phyloP scores from a whole-genome alignment of 768 basidiomycete genomes.

The Mycena capillaripes region DNA sequence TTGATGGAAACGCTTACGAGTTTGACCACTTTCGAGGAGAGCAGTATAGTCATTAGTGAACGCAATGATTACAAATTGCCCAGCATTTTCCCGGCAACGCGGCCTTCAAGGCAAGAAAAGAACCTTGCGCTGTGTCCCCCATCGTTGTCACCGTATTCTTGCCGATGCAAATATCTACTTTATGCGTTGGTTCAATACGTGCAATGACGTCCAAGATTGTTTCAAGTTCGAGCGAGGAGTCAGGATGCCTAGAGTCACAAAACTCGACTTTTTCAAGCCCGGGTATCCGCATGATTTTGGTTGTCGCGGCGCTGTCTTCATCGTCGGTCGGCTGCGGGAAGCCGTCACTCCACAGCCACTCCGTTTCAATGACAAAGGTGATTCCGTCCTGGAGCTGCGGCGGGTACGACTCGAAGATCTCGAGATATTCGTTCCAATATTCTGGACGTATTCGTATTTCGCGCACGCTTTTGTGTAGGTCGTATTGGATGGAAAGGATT shows the following conservation, averaged over 20 bases:
- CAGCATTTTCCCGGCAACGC: neutral
- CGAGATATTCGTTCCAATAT: neutral
- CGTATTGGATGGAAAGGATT: neutral
- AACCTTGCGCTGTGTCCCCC: neutral
- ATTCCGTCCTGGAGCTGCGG: neutral
- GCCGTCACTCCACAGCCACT: too few species aligned
- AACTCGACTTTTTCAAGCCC: constrained; percentile 12
- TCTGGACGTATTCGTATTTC: neutral
- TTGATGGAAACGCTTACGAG: too few species aligned
- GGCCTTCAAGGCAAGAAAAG: neutral
- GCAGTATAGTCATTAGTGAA: too few species aligned
- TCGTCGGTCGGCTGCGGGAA: neutral
- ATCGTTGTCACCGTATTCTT: neutral
- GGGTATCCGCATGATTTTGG: neutral
- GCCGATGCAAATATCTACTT: neutral
- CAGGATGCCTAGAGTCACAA: too few species aligned
- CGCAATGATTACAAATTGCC: neutral
- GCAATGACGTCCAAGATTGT: neutral
- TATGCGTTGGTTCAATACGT: neutral
- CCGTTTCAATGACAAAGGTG: neutral
- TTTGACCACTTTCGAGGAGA: too few species aligned
- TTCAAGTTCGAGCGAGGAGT: neutral
- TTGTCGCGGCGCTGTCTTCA: neutral
- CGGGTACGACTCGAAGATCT: neutral
- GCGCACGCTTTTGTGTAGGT: constrained; percentile 15